Evolutionary conservation across 2,329 filamentous ascomycete genomes (phyloP).

Genomic region (Phialocephala subalpina): DNA sequence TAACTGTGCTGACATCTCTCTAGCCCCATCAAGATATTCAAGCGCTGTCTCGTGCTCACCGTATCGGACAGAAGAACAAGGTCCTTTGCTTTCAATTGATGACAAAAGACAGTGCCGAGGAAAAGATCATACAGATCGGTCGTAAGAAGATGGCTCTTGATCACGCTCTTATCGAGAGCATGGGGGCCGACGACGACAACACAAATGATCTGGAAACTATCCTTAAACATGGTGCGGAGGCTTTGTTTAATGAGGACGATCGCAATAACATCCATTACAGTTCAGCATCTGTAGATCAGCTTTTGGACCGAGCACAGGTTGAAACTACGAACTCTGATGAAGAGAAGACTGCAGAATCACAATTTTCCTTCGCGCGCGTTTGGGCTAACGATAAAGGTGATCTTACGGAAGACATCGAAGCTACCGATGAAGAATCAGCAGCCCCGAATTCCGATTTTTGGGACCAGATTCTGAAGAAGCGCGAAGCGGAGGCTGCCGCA

Average conservation of each 20-base stretch:
- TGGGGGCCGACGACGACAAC: slow-evolving; percentile 84
- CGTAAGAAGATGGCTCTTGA: slow-evolving; percentile 96
- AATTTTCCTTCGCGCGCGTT: slow-evolving; percentile 89
- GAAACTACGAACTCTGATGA: slow-evolving; percentile 74
- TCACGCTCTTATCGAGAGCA: slow-evolving; percentile 90
- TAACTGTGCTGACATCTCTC: background rate
- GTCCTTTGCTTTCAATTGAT: slow-evolving; percentile 95
- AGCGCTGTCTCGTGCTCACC: slow-evolving; percentile 90
- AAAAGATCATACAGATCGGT: slow-evolving; percentile 95
- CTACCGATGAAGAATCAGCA: slow-evolving; percentile 57
- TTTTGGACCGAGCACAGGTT: slow-evolving; percentile 86
- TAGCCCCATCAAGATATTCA: slow-evolving; percentile 94
- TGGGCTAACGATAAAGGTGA: slow-evolving; percentile 85
- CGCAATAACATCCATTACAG: slow-evolving; percentile 84
- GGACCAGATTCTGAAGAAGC: slow-evolving; percentile 87
- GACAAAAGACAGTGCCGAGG: slow-evolving; percentile 87
- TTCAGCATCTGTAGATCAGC: slow-evolving; percentile 79
- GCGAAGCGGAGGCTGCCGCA: slow-evolving; percentile 79
- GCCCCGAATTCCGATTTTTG: slow-evolving; percentile 76
- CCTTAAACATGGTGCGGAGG: slow-evolving; percentile 84
- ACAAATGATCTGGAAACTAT: slow-evolving; percentile 86
- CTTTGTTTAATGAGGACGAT: slow-evolving; percentile 81
- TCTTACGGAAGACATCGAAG: slow-evolving; percentile 69
- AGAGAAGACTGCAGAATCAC: slow-evolving; percentile 72
- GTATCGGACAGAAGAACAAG: slow-evolving; percentile 95